Evolutionary conservation across 805 yeast species (phyloP), one percentile per base, ranked within the genome.

Genomic region (Lachancea quebecensis): DNA sequence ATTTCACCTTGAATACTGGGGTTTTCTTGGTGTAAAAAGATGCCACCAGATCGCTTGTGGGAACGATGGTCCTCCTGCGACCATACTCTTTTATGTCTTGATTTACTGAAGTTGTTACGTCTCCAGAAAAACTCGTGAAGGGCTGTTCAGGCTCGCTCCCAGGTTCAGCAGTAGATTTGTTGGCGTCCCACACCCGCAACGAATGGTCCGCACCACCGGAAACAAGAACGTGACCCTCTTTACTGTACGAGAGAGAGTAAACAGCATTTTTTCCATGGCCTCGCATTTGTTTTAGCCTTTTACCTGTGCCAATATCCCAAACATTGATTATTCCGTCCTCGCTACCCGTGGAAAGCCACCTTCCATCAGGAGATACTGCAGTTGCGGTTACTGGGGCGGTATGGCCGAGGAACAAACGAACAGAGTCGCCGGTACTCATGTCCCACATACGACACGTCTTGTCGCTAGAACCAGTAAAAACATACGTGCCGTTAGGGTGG

Each of bases 361-460:
- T 75, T 2, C 99, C 99, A 69, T 93, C 97, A 0, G 98, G 98
- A 1, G 96, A 84, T 8, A 88, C 95, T 0, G 95, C 89, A 53
- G 87, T 69, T 15, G 89, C 75, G 50, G 86, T 84, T 17, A 93
- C 78, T 1, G 97, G 84, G n/a, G 90, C 89, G 2, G 89, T 79
- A 58, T 90, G 97, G 1, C 96, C 97, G 64, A 88, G 78, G 64
- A 93, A 91, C 9, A 93, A 81, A 50, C 99, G 77, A 27, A 90
- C 97, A 35, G 95, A 81, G 52, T 80, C 82, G 34, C 99, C 99
- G 35, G 81, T 77, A 32, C 81, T 78, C 21, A 93, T 81, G 64
- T 93, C 99, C 99, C 99, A 93, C 97, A 93, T 90, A 51, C 99
- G 75, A 59, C 95, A 84, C 0, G 98, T 88, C 67, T 89, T 88